Evolutionary conservation across 805 yeast genomes (phyloP), one percentile per base, ranked within the genome.

Genomic region (Grigorovia humatica): DNA sequence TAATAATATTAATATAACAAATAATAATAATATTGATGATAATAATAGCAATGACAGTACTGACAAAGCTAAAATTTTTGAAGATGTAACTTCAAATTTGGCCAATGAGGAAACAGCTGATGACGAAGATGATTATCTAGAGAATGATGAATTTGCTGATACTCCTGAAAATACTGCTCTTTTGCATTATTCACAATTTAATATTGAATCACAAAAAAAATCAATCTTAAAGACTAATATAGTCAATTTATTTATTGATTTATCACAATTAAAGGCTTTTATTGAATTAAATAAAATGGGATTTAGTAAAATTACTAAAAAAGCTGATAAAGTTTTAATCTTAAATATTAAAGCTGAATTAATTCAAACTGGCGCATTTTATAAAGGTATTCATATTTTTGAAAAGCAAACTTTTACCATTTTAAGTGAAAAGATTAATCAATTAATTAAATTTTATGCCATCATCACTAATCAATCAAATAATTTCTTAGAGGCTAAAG

Each of bases 251-350:
- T 91, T 81, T 68, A 88, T 89, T 23, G 76, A 81, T 30, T 70
- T 90, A 43, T 82, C 88, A 20, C 97, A 91, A 68, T 74, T 91
- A 58, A 83, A 85, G 62, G 85, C 96, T 0, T 91, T 74, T 67
- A 77, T 85, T 50, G 96, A 89, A 62, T 74, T 91, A 57, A 91
- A 91, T 71, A 78, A 78, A 58, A 83, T 90, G 44, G 98, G 96
- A 0, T 87, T 91, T 66, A 75, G 83, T 51, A 91, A 91, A 67
- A 89, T 90, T 43, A 74, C 88, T 52, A 91, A 91, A 65, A 91
- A 91, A 69, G 89, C 86, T 64, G 96, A 93, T 70, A 91, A 91
- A 65, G 81, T 83, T 7, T 69, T 88, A 57, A 76, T 76, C 53
- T 74, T 81, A 47, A 67, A 75, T 29, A 70, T 83, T 19, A 81